Evolutionary conservation across 352 stramenopile species (phyloP).

Genomic region (Globisporangium uncinulatum): DNA sequence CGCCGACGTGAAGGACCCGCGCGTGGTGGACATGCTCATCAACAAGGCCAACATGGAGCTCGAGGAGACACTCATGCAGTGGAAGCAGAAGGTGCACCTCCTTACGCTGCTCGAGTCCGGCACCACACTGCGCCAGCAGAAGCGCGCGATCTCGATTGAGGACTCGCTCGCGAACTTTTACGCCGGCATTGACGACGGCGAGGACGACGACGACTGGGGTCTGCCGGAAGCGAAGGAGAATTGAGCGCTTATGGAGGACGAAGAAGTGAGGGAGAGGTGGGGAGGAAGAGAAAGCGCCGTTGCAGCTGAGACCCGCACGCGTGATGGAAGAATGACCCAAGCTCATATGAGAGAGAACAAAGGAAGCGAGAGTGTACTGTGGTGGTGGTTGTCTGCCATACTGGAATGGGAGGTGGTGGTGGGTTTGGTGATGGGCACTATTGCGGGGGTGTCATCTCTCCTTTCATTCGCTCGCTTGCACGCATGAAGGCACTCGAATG

Average conservation of each 20-base stretch:
- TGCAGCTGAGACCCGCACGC: too few species aligned
- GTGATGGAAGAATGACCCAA: too few species aligned
- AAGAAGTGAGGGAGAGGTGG: not conserved
- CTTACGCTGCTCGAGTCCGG: conserved; percentile 75
- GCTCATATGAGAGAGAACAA: too few species aligned
- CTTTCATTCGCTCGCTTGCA: not conserved
- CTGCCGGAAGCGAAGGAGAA: conserved; percentile 24
- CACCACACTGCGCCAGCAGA: conserved; percentile 44
- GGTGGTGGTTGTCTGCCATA: too few species aligned
- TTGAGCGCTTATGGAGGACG: conserved; percentile 5
- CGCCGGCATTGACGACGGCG: conserved; percentile 62
- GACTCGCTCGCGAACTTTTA: conserved; percentile 79
- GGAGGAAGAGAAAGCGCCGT: not conserved
- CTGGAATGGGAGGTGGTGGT: not conserved
- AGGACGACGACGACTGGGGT: conserved; percentile 54
- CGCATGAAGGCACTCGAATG: not conserved
- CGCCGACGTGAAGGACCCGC: conserved; percentile 90
- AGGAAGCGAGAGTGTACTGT: too few species aligned
- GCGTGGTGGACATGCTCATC: conserved; percentile 94
- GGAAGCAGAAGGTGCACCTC: conserved; percentile 97
- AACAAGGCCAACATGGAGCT: conserved; percentile 98
- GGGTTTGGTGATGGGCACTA: not conserved
- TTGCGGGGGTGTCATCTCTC: not conserved
- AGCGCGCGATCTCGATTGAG: conserved; percentile 39
- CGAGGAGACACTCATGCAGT: conserved; percentile 96